These are phyloP conservation scores for Neurospora sp. DNA, from an alignment of 495 filamentous ascomycete species.

Conservation along the genomic window DNA sequence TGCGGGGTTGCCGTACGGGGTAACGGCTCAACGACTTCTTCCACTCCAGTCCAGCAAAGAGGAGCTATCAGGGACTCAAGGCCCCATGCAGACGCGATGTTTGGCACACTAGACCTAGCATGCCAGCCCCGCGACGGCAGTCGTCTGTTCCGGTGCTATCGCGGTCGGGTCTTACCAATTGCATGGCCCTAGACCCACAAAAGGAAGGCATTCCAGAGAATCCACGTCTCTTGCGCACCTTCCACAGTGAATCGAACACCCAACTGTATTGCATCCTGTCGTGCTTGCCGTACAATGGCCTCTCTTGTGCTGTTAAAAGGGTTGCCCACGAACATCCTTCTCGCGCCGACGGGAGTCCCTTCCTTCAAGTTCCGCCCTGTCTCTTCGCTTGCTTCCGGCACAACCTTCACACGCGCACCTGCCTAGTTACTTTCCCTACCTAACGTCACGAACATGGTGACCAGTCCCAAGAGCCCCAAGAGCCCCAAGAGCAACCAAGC, in stretches of 20 bases:
- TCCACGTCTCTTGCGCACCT: neutral
- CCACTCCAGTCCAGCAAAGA: neutral
- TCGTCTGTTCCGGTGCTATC: neutral
- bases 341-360: neutral
- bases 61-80: neutral
- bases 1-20: neutral
- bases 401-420: neutral
- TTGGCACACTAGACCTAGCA: neutral
- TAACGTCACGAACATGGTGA: neutral
- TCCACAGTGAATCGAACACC: neutral
- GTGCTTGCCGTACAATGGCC: neutral
- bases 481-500: neutral
- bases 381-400: neutral
- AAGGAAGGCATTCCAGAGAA: neutral
- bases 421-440: neutral
- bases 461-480: neutral
- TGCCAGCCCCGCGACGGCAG: no score
- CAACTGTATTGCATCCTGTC: neutral
- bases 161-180: neutral
- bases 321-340: neutral
- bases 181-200: neutral
- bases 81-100: no score
- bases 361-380: neutral
- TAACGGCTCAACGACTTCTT: neutral
- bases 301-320: neutral